A percentile compares a stretch with the other conserved stretches of the same genome.
phyloP scores from a whole-genome alignment of 257 asterid species.

The Solanum clarkiae region DNA sequence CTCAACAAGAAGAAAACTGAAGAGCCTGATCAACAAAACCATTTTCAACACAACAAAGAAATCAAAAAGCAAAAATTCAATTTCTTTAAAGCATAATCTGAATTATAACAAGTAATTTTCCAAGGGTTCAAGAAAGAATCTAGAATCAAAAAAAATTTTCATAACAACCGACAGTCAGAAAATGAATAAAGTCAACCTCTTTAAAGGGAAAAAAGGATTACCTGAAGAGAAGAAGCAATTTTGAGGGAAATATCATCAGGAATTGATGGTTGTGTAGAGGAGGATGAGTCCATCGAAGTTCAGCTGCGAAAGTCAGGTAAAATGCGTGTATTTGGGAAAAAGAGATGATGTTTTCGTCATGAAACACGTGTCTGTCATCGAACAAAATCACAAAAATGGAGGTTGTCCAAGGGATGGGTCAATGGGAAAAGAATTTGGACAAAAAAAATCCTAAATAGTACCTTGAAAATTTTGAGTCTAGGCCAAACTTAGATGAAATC shows the following conservation, averaged over 20 bases:
- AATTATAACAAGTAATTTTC: not conserved
- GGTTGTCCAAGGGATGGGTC: no score
- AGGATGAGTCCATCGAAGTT: not conserved
- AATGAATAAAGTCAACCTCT: not conserved
- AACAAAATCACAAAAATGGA: not conserved
- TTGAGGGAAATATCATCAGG: slow-evolving; percentile 65
- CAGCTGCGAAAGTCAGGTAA: not conserved
- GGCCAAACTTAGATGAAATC: no score
- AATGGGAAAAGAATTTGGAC: no score
- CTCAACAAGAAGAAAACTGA: not conserved
- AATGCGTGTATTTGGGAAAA: not conserved
- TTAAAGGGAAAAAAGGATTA: not conserved
- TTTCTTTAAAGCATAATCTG: not conserved
- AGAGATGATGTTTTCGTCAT: not conserved
- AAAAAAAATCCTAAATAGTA: no score
- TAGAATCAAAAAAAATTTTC: not conserved
- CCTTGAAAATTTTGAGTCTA: no score
- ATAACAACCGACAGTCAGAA: slow-evolving; percentile 11
- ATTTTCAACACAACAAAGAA: not conserved
- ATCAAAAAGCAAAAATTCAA: not conserved
- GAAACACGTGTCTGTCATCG: not conserved
- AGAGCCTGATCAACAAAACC: not conserved
- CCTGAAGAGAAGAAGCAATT: slow-evolving; percentile 68
- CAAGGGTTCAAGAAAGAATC: not conserved
- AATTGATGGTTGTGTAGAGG: slow-evolving; percentile 28